Base-by-base conservation (phyloP, 1,139 yeast species). In the Meyerozyma carpophila region DNA sequence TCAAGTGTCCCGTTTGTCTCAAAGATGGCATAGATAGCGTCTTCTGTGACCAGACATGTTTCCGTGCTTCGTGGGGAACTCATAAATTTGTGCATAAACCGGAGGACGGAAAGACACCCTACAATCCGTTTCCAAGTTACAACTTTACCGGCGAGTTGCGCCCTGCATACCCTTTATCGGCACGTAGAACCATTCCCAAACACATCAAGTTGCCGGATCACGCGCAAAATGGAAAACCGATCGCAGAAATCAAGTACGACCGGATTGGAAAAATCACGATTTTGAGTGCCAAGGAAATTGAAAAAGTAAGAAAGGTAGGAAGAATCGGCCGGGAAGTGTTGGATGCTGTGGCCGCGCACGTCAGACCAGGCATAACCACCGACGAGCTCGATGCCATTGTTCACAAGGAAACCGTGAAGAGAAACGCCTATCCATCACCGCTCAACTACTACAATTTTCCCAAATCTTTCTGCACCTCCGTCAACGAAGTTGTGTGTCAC, bases 401-500 rank as follows among this genome's bases (percentile, higher is more conserved):
- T 41, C 98, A 93, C 61, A 77, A 79, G 44, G 98, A 91, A 56
- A 86, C 96, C 52, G 71, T 91, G 59, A 89, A 88, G 63, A 78
- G 97, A 63, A 82, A 85, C 54, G 90, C 93, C 5, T 94, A 94
- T 61, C 99, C 99, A 24, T 88, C 96, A 13, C 96, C 99, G 4
- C 73, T 93, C 50, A 94, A 94, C 69, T 94, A 94, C 68, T 93
- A 85, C 70, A 87, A 89, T 64, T 94, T 82, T 69, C 98, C 98
- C 36, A 91, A 90, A 63, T 83, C 95, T 28, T 78, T 89, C 39
- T 94, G 98, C 68, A 89, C 97, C 1, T 89, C 97, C 6, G 82
- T 94, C 37, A 91, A 94, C 63, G 98, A 93, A 68, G 83, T 90
- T 47, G 87, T 93, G 49, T 93, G 99, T 63, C 99, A 93, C 63